Conservation (phyloP, 163 green algal genomes). For the Smithsoniella earleae region DNA sequence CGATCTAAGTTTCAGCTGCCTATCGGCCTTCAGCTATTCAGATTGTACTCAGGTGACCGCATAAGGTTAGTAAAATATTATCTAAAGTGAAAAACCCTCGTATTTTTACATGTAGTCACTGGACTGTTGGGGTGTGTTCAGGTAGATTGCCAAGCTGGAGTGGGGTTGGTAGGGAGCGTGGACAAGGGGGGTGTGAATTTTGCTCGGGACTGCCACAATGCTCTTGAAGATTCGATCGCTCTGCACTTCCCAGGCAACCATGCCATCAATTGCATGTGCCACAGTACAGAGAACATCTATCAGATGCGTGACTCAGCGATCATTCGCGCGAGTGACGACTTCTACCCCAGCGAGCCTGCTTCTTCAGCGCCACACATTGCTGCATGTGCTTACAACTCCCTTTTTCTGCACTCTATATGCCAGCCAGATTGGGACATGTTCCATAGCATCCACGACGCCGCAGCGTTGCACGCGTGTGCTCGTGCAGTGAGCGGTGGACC, state of each 20-base stretch:
- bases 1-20: too few relatives aligned
- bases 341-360: slow-evolving; percentile 81
- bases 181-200: slow-evolving; percentile 60
- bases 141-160: slow-evolving; percentile 82
- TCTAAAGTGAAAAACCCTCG: too few relatives aligned
- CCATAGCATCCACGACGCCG: slow-evolving; percentile 50
- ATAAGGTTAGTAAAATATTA: too few relatives aligned
- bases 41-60: too few relatives aligned
- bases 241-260: slow-evolving; percentile 79
- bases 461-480: slow-evolving; percentile 55
- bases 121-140: too few relatives aligned
- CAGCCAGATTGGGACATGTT: slow-evolving; percentile 99
- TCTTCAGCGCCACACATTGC: slow-evolving; percentile 73
- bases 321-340: slow-evolving; percentile 65
- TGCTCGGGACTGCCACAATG: slow-evolving; percentile 61
- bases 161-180: slow-evolving; percentile 61
- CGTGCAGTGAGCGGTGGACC: slow-evolving; percentile 70
- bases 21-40: too few relatives aligned
- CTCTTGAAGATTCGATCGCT: slow-evolving; percentile 70
- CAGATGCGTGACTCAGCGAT: slow-evolving; percentile 40
- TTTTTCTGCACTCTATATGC: slow-evolving; percentile 83
- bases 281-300: slow-evolving; percentile 95
- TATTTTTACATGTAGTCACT: too few relatives aligned
- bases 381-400: slow-evolving; percentile 83
- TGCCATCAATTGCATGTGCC: slow-evolving; percentile 98